Evolutionary conservation across 1,284 basidiomycete species (phyloP).

Genomic region (Moesziomyces antarcticus): DNA sequence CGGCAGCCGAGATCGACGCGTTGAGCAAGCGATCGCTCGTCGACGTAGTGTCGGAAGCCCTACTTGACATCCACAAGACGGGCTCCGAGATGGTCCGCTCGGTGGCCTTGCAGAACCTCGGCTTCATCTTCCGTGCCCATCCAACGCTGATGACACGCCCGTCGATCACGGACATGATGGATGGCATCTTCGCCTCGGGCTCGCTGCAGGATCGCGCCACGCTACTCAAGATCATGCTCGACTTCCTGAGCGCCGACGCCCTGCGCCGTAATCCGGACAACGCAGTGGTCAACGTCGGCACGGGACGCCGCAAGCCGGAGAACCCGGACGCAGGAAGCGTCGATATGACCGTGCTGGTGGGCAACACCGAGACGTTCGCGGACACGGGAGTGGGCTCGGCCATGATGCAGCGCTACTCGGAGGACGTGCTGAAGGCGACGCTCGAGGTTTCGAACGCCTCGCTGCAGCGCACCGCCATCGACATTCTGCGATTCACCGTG

Average conservation of each 20-base stretch:
- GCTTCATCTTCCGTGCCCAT: constrained; percentile 88
- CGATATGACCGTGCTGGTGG: constrained; percentile 85
- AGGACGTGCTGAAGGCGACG: constrained; percentile 82
- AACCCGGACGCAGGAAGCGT: constrained; percentile 73
- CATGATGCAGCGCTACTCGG: constrained; percentile 89
- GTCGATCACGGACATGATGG: constrained; percentile 85
- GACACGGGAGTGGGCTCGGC: constrained; percentile 97
- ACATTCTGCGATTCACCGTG: constrained; percentile 90
- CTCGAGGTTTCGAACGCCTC: constrained; percentile 65
- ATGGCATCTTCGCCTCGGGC: constrained; percentile 79
- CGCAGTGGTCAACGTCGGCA: constrained; percentile 32
- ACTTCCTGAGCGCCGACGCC: constrained; percentile 68
- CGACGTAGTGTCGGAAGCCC: constrained; percentile 81
- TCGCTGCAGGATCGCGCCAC: constrained; percentile 79
- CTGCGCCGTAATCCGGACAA: constrained; percentile 39
- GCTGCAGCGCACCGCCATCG: constrained; percentile 85
- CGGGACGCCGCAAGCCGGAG: constrained; percentile 36
- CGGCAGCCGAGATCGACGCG: constrained; percentile 33
- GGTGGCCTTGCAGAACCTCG: constrained; percentile 81
- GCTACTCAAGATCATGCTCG: constrained; percentile 86
- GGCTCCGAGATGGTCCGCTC: constrained; percentile 74
- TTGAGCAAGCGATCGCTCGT: constrained; percentile 75
- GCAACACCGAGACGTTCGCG: constrained; percentile 91
- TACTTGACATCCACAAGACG: constrained; percentile 79
- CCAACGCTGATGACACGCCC: constrained; percentile 86